These are phyloP conservation scores for Rutstroemia sp. DNA, from an alignment of 2,329 filamentous ascomycete genomes.

Conservation along the genomic window DNA sequence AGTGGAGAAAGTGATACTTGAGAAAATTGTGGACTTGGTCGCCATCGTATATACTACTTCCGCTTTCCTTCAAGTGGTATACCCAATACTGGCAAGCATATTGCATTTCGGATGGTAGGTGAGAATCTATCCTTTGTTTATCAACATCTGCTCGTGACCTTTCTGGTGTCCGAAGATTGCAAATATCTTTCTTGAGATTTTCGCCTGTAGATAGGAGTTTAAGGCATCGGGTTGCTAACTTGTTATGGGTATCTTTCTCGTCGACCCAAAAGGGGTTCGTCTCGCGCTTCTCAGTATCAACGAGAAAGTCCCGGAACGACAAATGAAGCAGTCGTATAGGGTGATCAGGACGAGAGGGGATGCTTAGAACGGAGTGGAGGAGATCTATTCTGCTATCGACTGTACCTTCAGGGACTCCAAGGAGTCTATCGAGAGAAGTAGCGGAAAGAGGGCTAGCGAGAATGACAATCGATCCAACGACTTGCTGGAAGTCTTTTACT, in stretches of 20 bases:
- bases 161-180: constrained; percentile 19
- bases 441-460: constrained; percentile 6
- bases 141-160: constrained; percentile 32
- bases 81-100: constrained; percentile 19
- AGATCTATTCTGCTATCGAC: not conserved
- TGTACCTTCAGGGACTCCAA: not conserved
- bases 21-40: constrained; percentile 32
- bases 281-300: constrained; percentile 11
- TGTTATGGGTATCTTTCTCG: constrained; percentile 28
- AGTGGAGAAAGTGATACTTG: constrained; percentile 29
- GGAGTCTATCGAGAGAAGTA: not conserved
- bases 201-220: constrained; percentile 25
- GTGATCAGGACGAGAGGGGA: not conserved
- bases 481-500: not conserved
- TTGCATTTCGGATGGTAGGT: constrained; percentile 27
- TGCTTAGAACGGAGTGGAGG: constrained; percentile 1
- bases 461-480: constrained; percentile 1
- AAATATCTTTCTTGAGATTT: constrained; percentile 33
- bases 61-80: constrained; percentile 15
- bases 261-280: constrained; percentile 31
- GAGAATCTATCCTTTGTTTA: constrained; percentile 16
- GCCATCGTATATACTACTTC: constrained; percentile 24
- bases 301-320: constrained; percentile 14
- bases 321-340: constrained; percentile 3
- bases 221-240: constrained; percentile 31